Percentiles rank a stretch among this genome's conserved stretches.
Evolutionary conservation across 2,329 filamentous ascomycete species (phyloP).

Genomic region (Neofusicoccum ribis): DNA sequence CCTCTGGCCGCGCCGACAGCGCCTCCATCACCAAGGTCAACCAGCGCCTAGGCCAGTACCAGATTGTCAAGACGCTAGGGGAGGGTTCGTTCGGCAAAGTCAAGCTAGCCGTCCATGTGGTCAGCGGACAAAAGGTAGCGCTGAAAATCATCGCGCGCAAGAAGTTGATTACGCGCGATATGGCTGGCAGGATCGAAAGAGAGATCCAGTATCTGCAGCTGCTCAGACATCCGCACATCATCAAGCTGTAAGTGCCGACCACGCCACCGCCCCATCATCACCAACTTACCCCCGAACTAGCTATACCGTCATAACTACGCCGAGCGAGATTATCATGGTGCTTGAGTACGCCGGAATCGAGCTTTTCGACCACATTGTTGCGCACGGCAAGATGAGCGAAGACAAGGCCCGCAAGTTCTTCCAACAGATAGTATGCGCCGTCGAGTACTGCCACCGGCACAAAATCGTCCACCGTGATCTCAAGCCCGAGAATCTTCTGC

Average conservation of each 20-base stretch:
- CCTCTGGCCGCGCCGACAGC: slow-evolving; percentile 7
- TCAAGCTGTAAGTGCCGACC: slow-evolving; percentile 75
- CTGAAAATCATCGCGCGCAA: slow-evolving; percentile 97
- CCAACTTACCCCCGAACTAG: slow-evolving; percentile 44
- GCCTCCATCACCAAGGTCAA: slow-evolving; percentile 58
- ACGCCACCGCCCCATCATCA: neutral
- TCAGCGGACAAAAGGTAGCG: slow-evolving; percentile 92
- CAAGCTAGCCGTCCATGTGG: slow-evolving; percentile 89
- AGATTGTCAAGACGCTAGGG: slow-evolving; percentile 83
- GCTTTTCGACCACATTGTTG: slow-evolving; percentile 96
- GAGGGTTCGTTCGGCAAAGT: slow-evolving; percentile 99
- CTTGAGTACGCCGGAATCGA: slow-evolving; percentile 96
- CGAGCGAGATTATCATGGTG: slow-evolving; percentile 96
- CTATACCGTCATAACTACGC: slow-evolving; percentile 95
- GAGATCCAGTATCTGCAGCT: slow-evolving; percentile 98
- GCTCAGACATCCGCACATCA: slow-evolving; percentile 94
- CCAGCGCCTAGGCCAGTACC: slow-evolving; percentile 89
- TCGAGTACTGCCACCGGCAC: slow-evolving; percentile 98
- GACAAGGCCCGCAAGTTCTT: slow-evolving; percentile 95
- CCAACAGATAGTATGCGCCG: slow-evolving; percentile 97
- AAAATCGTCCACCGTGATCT: slow-evolving; percentile 98
- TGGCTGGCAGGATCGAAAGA: slow-evolving; percentile 95
- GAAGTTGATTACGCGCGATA: slow-evolving; percentile 94
- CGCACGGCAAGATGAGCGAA: slow-evolving; percentile 88
- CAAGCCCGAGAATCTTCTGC: slow-evolving; percentile 93